Base-by-base conservation (phyloP, 345 rosid genomes). In the Populus pruinosa region DNA sequence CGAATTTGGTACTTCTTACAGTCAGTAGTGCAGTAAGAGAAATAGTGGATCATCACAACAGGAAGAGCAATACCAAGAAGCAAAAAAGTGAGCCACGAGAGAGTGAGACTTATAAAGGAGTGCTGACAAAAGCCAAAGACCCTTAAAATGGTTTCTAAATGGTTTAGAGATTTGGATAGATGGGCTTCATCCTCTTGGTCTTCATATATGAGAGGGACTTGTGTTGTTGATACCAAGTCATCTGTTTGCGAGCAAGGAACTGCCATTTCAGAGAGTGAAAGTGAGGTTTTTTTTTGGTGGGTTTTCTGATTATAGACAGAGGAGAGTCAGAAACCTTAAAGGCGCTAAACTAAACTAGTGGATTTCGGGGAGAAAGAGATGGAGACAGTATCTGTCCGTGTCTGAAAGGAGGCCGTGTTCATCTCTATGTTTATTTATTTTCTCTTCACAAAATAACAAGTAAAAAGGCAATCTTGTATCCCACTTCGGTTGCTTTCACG, bases 31-130 rank as follows among this genome's bases (percentile, higher is more conserved):
- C 83, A 81, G 71, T 20, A 27, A 44, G 79, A 56, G 13, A 78
- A 41, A 2, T n/a, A 3, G 29, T 56, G 3, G 70, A 81, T 76
- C 50, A 78, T 62, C 21, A 67, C 13, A 8, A 73, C 67, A 3
- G 88, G 86, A 73, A 86, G 85, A 65, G 81, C 77, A 67, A 83
- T 35, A 70, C 81, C 83, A 76, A 86, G 75, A 76, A 86, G 84
- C 38, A 86, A 78, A 67, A 83, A 86, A 23, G 59, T 70, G 41
- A 81, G 12, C 88, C 88, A 81, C 4, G 88, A 83, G 69, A 86
- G 62, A 5, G 41, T 5, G 49, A 83, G 16, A 73, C 79, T 74
- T 1, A 79, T 71, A 50, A 65, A 16, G 0, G 88, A 86, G 79
- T 41, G 70, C 59, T 86, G 86, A 63, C 81, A 83, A 23, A 81